Evolutionary conservation across 1,284 basidiomycete species (phyloP).

Genomic region (Naganishia albida): DNA sequence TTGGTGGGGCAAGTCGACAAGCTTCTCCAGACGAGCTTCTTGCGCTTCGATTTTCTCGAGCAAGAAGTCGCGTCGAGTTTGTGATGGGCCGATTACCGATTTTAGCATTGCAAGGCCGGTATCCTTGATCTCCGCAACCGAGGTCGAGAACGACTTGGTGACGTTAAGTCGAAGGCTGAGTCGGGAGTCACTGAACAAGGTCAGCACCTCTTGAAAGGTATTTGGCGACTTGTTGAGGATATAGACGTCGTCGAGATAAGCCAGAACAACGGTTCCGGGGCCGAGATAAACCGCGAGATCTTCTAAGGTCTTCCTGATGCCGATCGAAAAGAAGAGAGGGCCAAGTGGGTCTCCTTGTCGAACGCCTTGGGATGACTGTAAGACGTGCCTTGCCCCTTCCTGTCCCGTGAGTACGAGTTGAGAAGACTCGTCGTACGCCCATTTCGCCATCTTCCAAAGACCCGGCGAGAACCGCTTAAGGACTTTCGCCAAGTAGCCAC

Average conservation of each 20-base stretch:
- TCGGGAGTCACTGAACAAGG: not conserved
- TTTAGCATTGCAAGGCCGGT: not conserved
- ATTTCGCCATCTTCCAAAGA: constrained; percentile 26
- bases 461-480: no score
- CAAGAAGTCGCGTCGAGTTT: constrained; percentile 24
- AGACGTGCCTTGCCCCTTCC: not conserved
- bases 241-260: no score
- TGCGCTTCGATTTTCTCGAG: constrained; percentile 3
- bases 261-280: constrained; percentile 20
- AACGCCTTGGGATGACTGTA: no score
- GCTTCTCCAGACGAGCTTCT: not conserved
- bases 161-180: constrained; percentile 9
- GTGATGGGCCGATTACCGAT: not conserved
- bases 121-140: constrained; percentile 4
- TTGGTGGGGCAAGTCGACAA: constrained; percentile 34
- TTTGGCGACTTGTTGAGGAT: constrained; percentile 30
- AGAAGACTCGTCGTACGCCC: constrained; percentile 31
- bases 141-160: not conserved
- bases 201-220: constrained; percentile 9
- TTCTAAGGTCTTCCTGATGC: constrained; percentile 28
- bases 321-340: no score
- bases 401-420: constrained; percentile 26
- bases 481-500: no score
- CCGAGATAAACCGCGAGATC: constrained; percentile 31
- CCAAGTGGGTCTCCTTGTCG: no score